These are phyloP conservation scores for Vigna nakashimae DNA, from an alignment of 306 rosid genomes.

Conservation along the genomic window DNA sequence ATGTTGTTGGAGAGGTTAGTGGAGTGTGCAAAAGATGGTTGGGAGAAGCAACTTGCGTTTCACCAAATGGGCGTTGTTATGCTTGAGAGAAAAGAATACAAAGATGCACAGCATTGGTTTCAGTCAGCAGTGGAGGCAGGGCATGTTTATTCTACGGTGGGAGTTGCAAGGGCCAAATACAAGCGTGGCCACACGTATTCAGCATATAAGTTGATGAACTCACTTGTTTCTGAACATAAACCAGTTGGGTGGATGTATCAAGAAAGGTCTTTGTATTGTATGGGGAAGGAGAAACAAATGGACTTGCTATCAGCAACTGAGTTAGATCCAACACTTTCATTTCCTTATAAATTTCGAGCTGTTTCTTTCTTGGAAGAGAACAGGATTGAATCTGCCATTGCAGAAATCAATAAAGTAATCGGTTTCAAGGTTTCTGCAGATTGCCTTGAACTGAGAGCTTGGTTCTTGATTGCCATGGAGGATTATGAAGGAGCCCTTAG, in stretches of 20 bases:
- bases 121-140: conserved; percentile 74
- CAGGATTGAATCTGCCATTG: conserved; percentile 63
- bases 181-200: conserved; percentile 81
- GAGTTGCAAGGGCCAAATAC: conserved; percentile 82
- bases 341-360: conserved; percentile 82
- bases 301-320: conserved; percentile 80
- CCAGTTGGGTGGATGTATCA: conserved; percentile 96
- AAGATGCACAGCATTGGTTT: conserved; percentile 81
- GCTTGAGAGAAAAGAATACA: conserved; percentile 82
- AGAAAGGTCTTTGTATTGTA: conserved; percentile 82
- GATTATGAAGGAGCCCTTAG: conserved; percentile 82
- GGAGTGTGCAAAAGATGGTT: conserved; percentile 70
- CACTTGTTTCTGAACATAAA: conserved; percentile 65
- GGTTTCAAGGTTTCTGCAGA: conserved; percentile 83
- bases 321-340: conserved; percentile 81
- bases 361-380: conserved; percentile 68
- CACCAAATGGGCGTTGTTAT: conserved; percentile 85
- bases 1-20: conserved; percentile 86
- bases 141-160: conserved; percentile 76
- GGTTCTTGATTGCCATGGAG: conserved; percentile 77
- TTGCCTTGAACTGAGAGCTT: conserved; percentile 88
- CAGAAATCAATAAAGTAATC: conserved; percentile 77
- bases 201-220: conserved; percentile 79
- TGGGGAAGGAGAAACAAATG: conserved; percentile 76
- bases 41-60: conserved; percentile 83